These are phyloP conservation scores for Crucihimalaya himalaica DNA, from an alignment of 345 rosid species.

Conservation along the genomic window DNA sequence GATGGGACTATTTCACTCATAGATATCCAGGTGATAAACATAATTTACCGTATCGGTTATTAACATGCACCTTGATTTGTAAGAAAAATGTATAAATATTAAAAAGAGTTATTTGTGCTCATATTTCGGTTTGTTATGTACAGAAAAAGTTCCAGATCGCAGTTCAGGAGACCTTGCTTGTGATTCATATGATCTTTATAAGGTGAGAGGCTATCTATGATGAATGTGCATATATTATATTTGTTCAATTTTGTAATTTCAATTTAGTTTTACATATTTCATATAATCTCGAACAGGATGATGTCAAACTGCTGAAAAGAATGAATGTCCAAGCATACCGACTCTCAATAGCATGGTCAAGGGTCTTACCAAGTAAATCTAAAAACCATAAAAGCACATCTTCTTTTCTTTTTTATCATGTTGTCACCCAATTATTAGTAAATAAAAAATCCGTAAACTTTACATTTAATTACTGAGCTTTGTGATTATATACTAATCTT, in stretches of 20 bases:
- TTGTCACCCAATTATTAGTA: not conserved
- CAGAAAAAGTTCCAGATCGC: constrained; percentile 25
- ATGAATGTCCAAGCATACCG: constrained; percentile 24
- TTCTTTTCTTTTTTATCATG: not conserved
- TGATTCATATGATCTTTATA: constrained; percentile 25
- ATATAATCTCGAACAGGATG: constrained; percentile 37
- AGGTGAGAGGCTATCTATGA: constrained; percentile 6
- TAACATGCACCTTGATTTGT: not conserved
- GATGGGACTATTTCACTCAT: constrained; percentile 33
- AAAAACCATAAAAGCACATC: not conserved
- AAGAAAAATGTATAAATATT: not conserved
- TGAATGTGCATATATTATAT: not conserved
- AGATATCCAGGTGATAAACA: constrained; percentile 25
- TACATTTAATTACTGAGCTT: not conserved
- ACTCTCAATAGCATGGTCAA: constrained; percentile 42
- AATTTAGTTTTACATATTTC: constrained; percentile 23
- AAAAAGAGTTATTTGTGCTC: not conserved
- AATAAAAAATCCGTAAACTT: not conserved
- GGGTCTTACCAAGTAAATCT: constrained; percentile 44
- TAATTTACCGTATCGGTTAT: not conserved
- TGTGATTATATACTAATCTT: not conserved
- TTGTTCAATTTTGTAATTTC: not conserved
- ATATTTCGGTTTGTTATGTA: not conserved
- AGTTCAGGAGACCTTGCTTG: constrained; percentile 29
- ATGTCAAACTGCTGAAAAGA: constrained; percentile 3